A percentile compares a stretch with the other conserved stretches of the same genome.
phyloP scores from a whole-genome alignment of 371 early-diverging fungal species.

The Lichtheimia ornata region DNA sequence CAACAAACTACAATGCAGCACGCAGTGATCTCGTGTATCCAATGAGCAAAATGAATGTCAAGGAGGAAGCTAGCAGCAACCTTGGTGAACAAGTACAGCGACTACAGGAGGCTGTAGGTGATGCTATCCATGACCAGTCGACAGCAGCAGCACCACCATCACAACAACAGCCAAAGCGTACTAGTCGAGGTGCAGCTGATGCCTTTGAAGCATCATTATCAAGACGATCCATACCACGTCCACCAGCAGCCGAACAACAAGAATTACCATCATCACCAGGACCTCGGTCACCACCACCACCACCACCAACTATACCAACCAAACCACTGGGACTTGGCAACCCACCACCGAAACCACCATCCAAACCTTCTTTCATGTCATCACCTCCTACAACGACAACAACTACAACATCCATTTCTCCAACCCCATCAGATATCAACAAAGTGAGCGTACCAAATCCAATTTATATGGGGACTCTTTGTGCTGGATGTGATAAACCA shows the following conservation, averaged over 20 bases:
- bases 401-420: neutral
- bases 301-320: neutral
- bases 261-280: constrained; percentile 7
- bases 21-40: constrained; percentile 27
- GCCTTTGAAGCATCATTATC: constrained; percentile 28
- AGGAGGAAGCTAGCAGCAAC: constrained; percentile 3
- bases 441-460: constrained; percentile 22
- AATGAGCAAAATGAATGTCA: constrained; percentile 11
- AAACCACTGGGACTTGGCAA: constrained; percentile 7
- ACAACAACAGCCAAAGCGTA: neutral
- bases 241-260: neutral
- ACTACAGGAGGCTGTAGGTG: constrained; percentile 8
- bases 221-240: constrained; percentile 4
- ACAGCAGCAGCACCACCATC: neutral
- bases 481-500: constrained; percentile 55
- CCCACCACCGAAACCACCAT: constrained; percentile 7
- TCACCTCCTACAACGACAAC: neutral
- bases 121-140: constrained; percentile 6
- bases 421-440: constrained; percentile 1
- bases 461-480: constrained; percentile 28
- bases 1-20: constrained; percentile 1
- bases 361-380: neutral
- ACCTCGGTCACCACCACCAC: constrained; percentile 2
- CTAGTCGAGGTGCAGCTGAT: constrained; percentile 8
- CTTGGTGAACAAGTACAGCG: constrained; percentile 7